Percentiles rank a stretch among this genome's conserved stretches.
phyloP scores from a whole-genome alignment of 1,284 basidiomycete genomes.

The Singerocomus inundabilis region DNA sequence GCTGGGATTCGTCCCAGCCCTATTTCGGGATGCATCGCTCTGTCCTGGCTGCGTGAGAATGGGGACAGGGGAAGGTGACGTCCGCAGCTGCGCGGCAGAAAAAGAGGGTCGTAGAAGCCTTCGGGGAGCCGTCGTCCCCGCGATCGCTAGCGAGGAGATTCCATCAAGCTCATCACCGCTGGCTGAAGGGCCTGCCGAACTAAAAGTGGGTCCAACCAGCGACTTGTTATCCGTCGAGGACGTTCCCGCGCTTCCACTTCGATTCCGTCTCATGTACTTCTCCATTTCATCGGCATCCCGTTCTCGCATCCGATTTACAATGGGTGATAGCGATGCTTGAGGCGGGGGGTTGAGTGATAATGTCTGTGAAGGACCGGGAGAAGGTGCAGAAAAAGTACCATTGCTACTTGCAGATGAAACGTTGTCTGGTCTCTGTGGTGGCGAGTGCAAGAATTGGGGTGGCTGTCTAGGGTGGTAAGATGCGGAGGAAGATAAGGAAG shows the following conservation, averaged over 20 bases:
- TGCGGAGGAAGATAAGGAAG: slow-evolving; percentile 46
- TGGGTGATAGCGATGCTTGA: slow-evolving; percentile 57
- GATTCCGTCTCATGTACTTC: slow-evolving; percentile 74
- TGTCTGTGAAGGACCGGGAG: slow-evolving; percentile 42
- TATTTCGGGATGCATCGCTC: slow-evolving; percentile 49
- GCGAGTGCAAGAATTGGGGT: slow-evolving; percentile 48
- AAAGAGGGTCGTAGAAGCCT: slow-evolving; percentile 64
- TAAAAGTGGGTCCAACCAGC: slow-evolving; percentile 47
- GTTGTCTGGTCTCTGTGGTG: slow-evolving; percentile 36
- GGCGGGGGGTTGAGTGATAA: slow-evolving; percentile 36
- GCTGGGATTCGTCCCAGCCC: slow-evolving; percentile 67
- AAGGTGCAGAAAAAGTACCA: slow-evolving; percentile 44
- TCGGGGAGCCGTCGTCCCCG: slow-evolving; percentile 58
- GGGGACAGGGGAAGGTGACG: slow-evolving; percentile 39
- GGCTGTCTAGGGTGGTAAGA: slow-evolving; percentile 50
- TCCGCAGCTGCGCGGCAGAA: slow-evolving; percentile 73
- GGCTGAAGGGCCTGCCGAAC: slow-evolving; percentile 47
- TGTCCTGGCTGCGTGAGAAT: slow-evolving; percentile 37
- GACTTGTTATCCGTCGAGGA: slow-evolving; percentile 69
- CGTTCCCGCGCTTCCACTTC: slow-evolving; percentile 72
- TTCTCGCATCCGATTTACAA: slow-evolving; percentile 74
- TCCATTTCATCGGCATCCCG: slow-evolving; percentile 81
- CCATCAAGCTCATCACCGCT: slow-evolving; percentile 54
- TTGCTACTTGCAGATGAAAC: slow-evolving; percentile 42
- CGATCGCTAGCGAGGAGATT: slow-evolving; percentile 45